Base-by-base conservation (phyloP, 441 rosid genomes). In the Sinapis alba region DNA sequence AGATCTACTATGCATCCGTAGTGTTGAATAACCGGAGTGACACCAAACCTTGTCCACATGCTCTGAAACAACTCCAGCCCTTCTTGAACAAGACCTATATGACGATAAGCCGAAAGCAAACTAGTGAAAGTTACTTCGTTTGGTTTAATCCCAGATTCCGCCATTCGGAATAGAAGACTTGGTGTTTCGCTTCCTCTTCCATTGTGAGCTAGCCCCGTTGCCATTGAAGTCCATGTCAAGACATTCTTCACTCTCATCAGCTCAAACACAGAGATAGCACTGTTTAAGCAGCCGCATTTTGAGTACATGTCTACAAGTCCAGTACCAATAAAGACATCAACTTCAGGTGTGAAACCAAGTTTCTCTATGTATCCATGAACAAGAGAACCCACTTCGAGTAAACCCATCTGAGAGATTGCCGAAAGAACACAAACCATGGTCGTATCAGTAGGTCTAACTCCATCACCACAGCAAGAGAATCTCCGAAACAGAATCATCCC, bases 171-270 rank as follows among this genome's bases (percentile, higher is more conserved):
- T 58, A 84, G 57, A 9, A 86, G 81, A 43, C 73, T 70, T 16
- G 79, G 27, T 41, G 85, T 82, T 69, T 83, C 81, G 20, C 62
- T 21, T 24, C 86, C 88, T 74, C 71, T 83, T 8, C 88, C 85
- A 47, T 85, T 83, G 73, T 82, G 62, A 43, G 90, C 90, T 57
- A 83, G 60, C 26, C 87, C 88, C 9, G 86, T 78, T 5, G 75
- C 84, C 84, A 85, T 70, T 24, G 90, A 83, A 19, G 86, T 83
- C 88, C 90, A 87, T n/a, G 90, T 85, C 54, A 83, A 78, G n/a
- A 81, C 86, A 67, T 82, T 85, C 76, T 74, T 87, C 23, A 61
- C 80, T 62, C 69, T 77, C 90, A 82, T 83, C 53, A 27, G 63
- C 43, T 54, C 50, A 50, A 85, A 87, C 18, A 71, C 69, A 0